Evolutionary conservation across 495 filamentous ascomycete genomes (phyloP).

Genomic region (Wilcoxina mikolae): DNA sequence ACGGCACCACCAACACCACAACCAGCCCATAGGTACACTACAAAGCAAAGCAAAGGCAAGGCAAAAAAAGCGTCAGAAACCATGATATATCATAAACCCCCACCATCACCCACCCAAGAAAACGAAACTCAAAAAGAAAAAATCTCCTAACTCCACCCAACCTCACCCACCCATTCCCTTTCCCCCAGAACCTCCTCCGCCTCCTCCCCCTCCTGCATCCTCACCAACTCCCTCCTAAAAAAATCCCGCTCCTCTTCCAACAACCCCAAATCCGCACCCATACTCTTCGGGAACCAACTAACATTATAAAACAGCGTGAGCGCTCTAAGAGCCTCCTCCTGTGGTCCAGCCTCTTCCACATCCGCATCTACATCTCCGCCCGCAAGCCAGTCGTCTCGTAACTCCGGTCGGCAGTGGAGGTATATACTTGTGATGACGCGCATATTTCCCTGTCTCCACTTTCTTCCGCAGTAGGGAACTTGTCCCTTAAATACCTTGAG

Average conservation of each 20-base stretch:
- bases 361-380: slow-evolving; percentile 82
- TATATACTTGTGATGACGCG: slow-evolving; percentile 95
- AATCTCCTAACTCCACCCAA: not conserved
- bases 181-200: slow-evolving; percentile 23
- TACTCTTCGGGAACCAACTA: slow-evolving; percentile 59
- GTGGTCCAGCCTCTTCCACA: slow-evolving; percentile 76
- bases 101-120: too few species aligned
- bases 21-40: too few species aligned
- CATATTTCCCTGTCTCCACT: slow-evolving; percentile 98
- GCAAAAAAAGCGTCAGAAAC: too few species aligned
- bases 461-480: slow-evolving; percentile 91
- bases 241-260: slow-evolving; percentile 34
- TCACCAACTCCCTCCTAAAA: slow-evolving; percentile 77
- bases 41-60: too few species aligned
- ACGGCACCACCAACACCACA: too few species aligned
- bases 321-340: slow-evolving; percentile 75
- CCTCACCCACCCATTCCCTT: slow-evolving; percentile 27
- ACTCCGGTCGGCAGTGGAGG: slow-evolving; percentile 76
- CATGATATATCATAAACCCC: too few species aligned
- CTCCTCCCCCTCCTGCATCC: slow-evolving; percentile 42
- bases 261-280: slow-evolving; percentile 45
- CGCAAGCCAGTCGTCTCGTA: slow-evolving; percentile 88
- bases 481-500: slow-evolving; percentile 97
- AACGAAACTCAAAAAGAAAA: too few species aligned
- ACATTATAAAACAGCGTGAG: slow-evolving; percentile 90